phyloP scores from a whole-genome alignment of 1,284 basidiomycete species.

The Jaminaea rosea region DNA sequence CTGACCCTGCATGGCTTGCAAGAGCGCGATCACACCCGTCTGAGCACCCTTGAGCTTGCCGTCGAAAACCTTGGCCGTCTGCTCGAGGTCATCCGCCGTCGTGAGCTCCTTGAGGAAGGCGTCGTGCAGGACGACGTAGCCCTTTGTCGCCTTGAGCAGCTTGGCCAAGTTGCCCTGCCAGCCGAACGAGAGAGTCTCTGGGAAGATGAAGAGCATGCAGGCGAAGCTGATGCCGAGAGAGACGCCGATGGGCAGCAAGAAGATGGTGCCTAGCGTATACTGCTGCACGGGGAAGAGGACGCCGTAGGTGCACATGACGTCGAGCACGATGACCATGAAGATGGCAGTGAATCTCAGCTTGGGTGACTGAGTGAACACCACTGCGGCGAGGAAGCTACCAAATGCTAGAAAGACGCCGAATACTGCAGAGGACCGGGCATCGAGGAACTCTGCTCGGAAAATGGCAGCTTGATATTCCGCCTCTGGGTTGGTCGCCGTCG shows the following conservation, averaged over 20 bases:
- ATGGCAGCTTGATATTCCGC: conserved; percentile 47
- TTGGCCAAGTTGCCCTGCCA: conserved; percentile 46
- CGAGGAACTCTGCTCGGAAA: conserved; percentile 62
- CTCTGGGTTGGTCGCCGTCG: conserved; percentile 37
- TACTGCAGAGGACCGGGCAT: conserved; percentile 55
- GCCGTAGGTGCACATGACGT: conserved; percentile 46
- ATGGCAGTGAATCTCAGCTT: conserved; percentile 57
- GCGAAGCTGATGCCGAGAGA: conserved; percentile 22
- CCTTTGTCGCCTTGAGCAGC: conserved; percentile 9
- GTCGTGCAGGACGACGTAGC: conserved; percentile 15
- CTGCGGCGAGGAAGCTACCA: conserved; percentile 58
- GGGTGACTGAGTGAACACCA: conserved; percentile 58
- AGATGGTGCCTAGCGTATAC: conserved; percentile 55
- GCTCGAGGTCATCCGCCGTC: neutral
- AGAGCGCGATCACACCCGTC: conserved; percentile 39
- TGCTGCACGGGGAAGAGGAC: conserved; percentile 60
- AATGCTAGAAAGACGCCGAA: conserved; percentile 65
- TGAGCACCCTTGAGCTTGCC: conserved; percentile 20
- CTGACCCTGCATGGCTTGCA: conserved; percentile 9
- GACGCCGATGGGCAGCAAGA: conserved; percentile 23
- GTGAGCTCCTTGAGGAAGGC: neutral
- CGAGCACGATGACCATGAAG: conserved; percentile 28
- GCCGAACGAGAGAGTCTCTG: conserved; percentile 60
- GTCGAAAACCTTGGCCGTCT: conserved; percentile 9
- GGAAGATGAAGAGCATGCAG: conserved; percentile 59